Percentiles rank a stretch among this genome's conserved stretches.
Evolutionary conservation across 805 yeast species (phyloP).

Genomic region (Starmerella bombicola): DNA sequence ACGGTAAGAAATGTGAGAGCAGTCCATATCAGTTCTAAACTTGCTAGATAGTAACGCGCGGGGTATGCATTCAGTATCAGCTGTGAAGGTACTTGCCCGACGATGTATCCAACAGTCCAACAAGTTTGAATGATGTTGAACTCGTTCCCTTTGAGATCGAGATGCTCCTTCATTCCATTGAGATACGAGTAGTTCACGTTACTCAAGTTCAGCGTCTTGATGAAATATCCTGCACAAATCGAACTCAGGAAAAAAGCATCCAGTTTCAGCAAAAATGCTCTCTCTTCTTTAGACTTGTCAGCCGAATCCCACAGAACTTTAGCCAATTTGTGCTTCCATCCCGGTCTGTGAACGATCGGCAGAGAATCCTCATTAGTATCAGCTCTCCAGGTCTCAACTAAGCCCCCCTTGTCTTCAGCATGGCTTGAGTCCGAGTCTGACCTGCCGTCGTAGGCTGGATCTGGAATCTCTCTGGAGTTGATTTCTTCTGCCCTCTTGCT

Average conservation of each 20-base stretch:
- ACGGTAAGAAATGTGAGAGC: slow-evolving; percentile 32
- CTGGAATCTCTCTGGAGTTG: no score
- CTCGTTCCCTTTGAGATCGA: slow-evolving; percentile 33
- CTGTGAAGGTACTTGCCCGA: slow-evolving; percentile 40
- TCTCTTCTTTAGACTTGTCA: slow-evolving; percentile 32
- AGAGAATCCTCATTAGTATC: neutral
- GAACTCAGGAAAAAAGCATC: slow-evolving; percentile 34
- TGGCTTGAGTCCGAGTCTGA: no score
- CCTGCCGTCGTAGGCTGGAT: no score
- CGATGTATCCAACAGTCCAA: slow-evolving; percentile 41
- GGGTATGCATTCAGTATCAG: slow-evolving; percentile 33
- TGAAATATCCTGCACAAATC: slow-evolving; percentile 36
- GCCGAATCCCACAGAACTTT: slow-evolving; percentile 25
- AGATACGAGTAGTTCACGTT: slow-evolving; percentile 38
- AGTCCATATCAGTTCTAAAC: slow-evolving; percentile 37
- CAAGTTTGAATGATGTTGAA: slow-evolving; percentile 35
- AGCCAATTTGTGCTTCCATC: slow-evolving; percentile 14
- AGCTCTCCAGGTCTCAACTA: no score
- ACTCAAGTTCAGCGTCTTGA: slow-evolving; percentile 34
- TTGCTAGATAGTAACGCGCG: slow-evolving; percentile 37
- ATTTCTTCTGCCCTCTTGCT: no score
- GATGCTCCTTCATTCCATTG: slow-evolving; percentile 38
- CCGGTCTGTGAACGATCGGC: neutral
- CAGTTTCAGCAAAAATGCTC: slow-evolving; percentile 28
- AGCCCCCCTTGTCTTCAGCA: no score